Percentiles rank a stretch among this genome's conserved stretches.
Conservation (phyloP, 805 yeast genomes). For the Kregervanrija pseudodelftensis region DNA sequence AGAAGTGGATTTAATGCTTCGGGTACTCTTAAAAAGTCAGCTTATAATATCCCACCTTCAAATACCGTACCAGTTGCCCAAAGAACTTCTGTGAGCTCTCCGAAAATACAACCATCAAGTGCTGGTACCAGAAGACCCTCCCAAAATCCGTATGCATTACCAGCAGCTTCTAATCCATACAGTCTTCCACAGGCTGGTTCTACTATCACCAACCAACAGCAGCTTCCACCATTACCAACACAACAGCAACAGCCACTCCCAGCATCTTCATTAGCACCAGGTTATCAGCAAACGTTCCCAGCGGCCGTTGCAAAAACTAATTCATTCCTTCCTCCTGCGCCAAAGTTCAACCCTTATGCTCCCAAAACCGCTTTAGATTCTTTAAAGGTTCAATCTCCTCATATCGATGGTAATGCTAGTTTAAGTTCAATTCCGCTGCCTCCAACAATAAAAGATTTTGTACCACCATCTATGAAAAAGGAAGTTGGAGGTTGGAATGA, state of each 20-base stretch:
- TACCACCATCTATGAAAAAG: conserved; percentile 27
- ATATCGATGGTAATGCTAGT: not conserved
- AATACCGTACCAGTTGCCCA: conserved; percentile 2
- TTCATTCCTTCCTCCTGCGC: conserved; percentile 28
- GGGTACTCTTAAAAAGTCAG: conserved; percentile 7
- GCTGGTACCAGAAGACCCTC: no score
- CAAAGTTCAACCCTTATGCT: conserved; percentile 28
- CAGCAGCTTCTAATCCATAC: conserved; percentile 14
- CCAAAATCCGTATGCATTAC: not conserved
- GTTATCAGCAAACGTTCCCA: conserved; percentile 7
- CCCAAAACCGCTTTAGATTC: conserved; percentile 30
- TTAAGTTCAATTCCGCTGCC: conserved; percentile 22
- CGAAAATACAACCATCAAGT: no score
- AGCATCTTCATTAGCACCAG: not conserved
- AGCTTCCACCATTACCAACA: conserved; percentile 1
- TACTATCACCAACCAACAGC: not conserved
- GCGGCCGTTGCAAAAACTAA: conserved; percentile 4
- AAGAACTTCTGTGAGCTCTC: no score
- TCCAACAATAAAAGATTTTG: conserved; percentile 10
- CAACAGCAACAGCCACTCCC: not conserved
- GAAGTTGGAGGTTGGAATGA: conserved; percentile 71
- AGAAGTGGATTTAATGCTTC: conserved; percentile 2
- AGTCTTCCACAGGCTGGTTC: conserved; percentile 6
- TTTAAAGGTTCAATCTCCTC: conserved; percentile 15
- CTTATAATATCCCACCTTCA: conserved; percentile 3